A percentile compares a stretch with the other conserved stretches of the same genome.
Evolutionary conservation across 1,284 basidiomycete genomes (phyloP).

Genomic region (Malassezia yamatoensis): DNA sequence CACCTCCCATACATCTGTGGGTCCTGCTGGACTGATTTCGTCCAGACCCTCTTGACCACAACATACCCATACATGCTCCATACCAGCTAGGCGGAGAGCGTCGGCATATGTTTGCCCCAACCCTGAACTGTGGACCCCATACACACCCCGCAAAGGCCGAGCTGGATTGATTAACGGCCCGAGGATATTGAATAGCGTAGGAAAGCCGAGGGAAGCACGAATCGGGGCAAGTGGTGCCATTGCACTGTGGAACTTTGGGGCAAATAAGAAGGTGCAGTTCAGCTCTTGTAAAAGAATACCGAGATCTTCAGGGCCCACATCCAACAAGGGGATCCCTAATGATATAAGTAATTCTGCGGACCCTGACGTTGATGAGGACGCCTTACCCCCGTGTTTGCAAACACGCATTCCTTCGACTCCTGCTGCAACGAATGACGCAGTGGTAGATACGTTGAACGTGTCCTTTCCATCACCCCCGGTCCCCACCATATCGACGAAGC

Average conservation of each 20-base stretch:
- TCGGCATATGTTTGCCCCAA: conserved; percentile 77
- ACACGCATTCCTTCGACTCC: conserved; percentile 78
- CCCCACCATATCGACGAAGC: conserved; percentile 52
- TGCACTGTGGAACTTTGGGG: conserved; percentile 82
- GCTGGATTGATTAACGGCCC: conserved; percentile 92
- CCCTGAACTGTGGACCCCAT: conserved; percentile 75
- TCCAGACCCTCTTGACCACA: conserved; percentile 86
- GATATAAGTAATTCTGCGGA: conserved; percentile 84
- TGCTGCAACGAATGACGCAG: conserved; percentile 84
- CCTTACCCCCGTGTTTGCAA: conserved; percentile 89
- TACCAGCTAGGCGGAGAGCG: conserved; percentile 57
- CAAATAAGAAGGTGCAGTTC: conserved; percentile 86
- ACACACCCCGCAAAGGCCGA: conserved; percentile 65
- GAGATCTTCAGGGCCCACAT: conserved; percentile 54
- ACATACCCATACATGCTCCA: conserved; percentile 77
- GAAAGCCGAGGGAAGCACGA: conserved; percentile 78
- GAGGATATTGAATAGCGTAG: conserved; percentile 92
- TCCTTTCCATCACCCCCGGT: conserved; percentile 95
- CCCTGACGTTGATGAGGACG: conserved; percentile 86
- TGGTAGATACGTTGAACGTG: conserved; percentile 94
- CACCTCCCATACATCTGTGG: conserved; percentile 59
- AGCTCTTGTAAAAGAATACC: conserved; percentile 23
- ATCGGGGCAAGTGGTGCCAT: conserved; percentile 74
- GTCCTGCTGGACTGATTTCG: conserved; percentile 77
- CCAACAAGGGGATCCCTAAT: conserved; percentile 67